These are phyloP conservation scores for Quillaja saponaria DNA, from an alignment of 306 rosid species.

Conservation along the genomic window DNA sequence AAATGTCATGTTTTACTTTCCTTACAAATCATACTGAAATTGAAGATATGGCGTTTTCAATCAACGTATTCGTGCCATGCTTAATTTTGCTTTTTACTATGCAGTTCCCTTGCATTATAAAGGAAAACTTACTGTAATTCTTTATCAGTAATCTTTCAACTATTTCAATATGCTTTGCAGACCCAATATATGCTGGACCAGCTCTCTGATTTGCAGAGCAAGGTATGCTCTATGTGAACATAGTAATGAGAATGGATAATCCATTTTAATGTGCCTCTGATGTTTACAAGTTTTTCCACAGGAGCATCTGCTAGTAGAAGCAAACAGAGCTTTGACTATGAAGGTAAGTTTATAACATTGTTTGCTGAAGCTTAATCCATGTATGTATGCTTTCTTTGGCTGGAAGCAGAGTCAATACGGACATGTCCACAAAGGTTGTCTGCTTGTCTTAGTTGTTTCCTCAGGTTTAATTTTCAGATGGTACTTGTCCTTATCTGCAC, in stretches of 20 bases:
- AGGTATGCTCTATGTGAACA: conserved; percentile 44
- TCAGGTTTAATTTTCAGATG: too few relatives aligned
- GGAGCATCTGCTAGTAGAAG: conserved; percentile 78
- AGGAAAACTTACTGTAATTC: conserved; percentile 1
- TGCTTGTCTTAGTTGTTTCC: too few relatives aligned
- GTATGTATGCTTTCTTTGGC: not conserved
- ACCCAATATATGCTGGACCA: conserved; percentile 97
- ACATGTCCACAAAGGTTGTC: too few relatives aligned
- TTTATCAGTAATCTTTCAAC: not conserved
- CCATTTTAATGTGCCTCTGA: conserved; percentile 14
- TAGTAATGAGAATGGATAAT: not conserved
- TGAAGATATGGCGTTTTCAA: not conserved
- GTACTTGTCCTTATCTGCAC: too few relatives aligned
- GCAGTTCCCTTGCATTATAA: not conserved
- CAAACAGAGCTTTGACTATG: conserved; percentile 71
- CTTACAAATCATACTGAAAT: not conserved
- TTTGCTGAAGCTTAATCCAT: not conserved
- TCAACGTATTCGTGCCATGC: not conserved
- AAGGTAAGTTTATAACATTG: conserved; percentile 49
- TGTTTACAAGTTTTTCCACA: conserved; percentile 33
- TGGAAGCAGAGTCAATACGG: too few relatives aligned
- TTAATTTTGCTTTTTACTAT: not conserved
- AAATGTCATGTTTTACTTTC: not conserved
- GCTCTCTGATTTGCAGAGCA: conserved; percentile 83
- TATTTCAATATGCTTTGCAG: conserved; percentile 49